Evolutionary conservation across 2,329 filamentous ascomycete species (phyloP), one percentile per base, ranked within the genome.

Genomic region (Penicillium sp.): DNA sequence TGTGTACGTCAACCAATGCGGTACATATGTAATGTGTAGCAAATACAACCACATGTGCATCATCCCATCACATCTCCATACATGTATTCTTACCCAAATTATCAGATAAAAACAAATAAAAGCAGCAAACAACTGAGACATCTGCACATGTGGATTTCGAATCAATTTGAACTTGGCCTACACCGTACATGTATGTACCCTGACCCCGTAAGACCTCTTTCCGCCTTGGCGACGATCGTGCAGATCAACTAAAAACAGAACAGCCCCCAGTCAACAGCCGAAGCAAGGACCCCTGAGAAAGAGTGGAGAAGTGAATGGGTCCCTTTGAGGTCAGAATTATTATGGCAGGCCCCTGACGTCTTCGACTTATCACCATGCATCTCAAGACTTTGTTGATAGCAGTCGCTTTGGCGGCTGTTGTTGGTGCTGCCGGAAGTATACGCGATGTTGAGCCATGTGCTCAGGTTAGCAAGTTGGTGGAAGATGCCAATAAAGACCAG

Each of bases 211-310:
- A n/a, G 40, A 7, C 6, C 11, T 47, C 38, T 56, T 50, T 22
- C 66, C 58, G 50, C 59, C 43, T 53, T 64, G 55, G 63, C 55
- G 45, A 55, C n/a, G 58, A 62, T 64, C 55, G 32, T 57, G 57
- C 52, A 59, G 58, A 62, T 64, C 60, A 26, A 32, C 54, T 57
- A 58, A 63, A 58, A 61, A 58, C 57, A 53, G 38, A 58, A 65
- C 54, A 48, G 38, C 38, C 31, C 29, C 26, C 43, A 32, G 18
- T n/a, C 31, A 13, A 46, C 31, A 61, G 48, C 46, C 38, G 11
- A 62, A 53, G 57, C 44, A 61, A 65, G 62, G 62, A 47, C 59
- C 60, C 61, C 64, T 65, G 60, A 60, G 48, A 58, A 57, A 59
- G 43, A 58, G 62, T 65, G 62, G 56, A 55, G 53, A 53, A 49